Percentiles rank a stretch among this genome's conserved stretches.
phyloP scores from a whole-genome alignment of 1,139 yeast species.

The Yamadazyma aaseri region DNA sequence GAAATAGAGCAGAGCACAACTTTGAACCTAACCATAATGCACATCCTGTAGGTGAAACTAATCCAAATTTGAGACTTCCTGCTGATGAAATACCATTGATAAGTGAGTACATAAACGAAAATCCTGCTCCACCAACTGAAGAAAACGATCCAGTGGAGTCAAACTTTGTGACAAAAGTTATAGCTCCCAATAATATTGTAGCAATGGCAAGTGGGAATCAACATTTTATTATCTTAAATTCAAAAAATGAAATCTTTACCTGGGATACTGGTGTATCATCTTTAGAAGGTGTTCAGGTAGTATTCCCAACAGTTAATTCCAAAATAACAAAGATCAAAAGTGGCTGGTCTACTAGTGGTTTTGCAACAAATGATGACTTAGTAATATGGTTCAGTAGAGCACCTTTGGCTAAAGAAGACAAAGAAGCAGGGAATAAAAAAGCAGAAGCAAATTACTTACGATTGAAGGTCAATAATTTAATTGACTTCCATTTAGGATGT shows the following conservation, averaged over 20 bases:
- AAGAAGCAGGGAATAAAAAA: conserved; percentile 19
- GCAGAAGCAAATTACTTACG: conserved; percentile 38
- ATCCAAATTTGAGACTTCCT: conserved; percentile 21
- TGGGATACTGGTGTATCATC: conserved; percentile 58
- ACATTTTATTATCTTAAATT: conserved; percentile 64
- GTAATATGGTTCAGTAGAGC: conserved; percentile 58
- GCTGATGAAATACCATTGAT: conserved; percentile 18
- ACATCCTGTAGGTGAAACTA: conserved; percentile 10
- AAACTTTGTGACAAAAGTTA: conserved; percentile 27
- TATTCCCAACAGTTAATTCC: conserved; percentile 28
- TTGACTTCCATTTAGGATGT: conserved; percentile 59
- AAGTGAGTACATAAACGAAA: too few species aligned
- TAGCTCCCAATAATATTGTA: conserved; percentile 33
- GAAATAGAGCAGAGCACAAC: conserved; percentile 1
- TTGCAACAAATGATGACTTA: conserved; percentile 53
- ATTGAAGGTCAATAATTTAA: conserved; percentile 32
- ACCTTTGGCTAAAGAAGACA: conserved; percentile 15
- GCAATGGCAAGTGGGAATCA: conserved; percentile 64
- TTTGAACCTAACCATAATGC: background rate
- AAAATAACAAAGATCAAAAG: conserved; percentile 51
- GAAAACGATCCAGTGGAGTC: conserved; percentile 20
- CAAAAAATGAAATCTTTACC: conserved; percentile 49
- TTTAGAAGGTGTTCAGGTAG: conserved; percentile 47
- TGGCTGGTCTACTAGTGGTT: conserved; percentile 69
- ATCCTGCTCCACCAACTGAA: too few species aligned